phyloP scores from a whole-genome alignment of 768 basidiomycete species.

The Tephrocybe sp. region DNA sequence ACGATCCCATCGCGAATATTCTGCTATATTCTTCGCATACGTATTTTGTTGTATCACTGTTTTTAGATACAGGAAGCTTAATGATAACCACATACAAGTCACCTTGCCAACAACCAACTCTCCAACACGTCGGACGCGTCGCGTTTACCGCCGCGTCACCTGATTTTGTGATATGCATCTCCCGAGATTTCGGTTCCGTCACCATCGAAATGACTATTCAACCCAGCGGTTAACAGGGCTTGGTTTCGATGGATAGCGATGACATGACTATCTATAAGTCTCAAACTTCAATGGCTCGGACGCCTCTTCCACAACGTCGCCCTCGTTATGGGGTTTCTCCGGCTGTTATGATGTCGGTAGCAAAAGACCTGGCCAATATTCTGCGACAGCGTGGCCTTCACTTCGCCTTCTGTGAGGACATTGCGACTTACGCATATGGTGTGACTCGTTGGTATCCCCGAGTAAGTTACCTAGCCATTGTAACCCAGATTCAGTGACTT shows the following conservation, averaged over 20 bases:
- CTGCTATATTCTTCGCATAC: neutral
- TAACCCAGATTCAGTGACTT: neutral
- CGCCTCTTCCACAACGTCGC: constrained; percentile 25
- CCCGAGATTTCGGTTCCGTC: no score
- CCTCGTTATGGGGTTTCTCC: neutral
- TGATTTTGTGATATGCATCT: no score
- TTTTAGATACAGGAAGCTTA: no score
- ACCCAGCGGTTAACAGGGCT: no score
- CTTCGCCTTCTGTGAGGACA: constrained; percentile 8
- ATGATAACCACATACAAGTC: no score
- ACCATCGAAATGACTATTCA: no score
- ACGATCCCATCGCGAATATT: neutral
- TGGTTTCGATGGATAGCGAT: no score
- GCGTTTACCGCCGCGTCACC: no score
- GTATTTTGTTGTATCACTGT: neutral
- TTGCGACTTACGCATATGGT: constrained; percentile 6
- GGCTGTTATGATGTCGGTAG: constrained; percentile 2
- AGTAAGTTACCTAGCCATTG: neutral
- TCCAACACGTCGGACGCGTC: no score
- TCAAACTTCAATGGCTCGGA: no score
- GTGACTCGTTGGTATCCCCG: constrained; percentile 5
- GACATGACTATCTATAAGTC: no score
- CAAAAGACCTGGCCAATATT: neutral
- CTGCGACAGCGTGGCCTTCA: constrained; percentile 1
- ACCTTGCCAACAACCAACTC: no score